phyloP scores from a whole-genome alignment of 169 alveolate genomes.

The Neospora caninum region DNA sequence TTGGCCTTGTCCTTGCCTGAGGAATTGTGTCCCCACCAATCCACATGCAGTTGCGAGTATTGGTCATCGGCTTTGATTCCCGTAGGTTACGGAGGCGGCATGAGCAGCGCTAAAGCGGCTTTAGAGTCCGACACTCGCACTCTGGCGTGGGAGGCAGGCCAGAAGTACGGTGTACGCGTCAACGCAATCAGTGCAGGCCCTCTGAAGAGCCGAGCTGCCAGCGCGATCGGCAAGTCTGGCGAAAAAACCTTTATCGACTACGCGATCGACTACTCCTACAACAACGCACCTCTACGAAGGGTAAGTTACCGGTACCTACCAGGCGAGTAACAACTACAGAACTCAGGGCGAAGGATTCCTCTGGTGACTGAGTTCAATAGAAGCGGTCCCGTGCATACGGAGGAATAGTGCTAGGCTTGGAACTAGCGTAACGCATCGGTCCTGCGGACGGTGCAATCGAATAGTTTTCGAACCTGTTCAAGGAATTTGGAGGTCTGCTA shows the following conservation, averaged over 20 bases:
- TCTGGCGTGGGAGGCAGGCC: conserved; percentile 80
- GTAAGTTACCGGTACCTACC: conserved; percentile 9
- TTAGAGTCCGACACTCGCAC: conserved; percentile 83
- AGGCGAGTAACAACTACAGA: too few relatives aligned
- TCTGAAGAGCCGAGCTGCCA: conserved; percentile 82
- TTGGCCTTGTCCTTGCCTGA: too few relatives aligned
- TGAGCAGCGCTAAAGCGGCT: conserved; percentile 86
- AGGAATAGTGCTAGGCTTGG: too few relatives aligned
- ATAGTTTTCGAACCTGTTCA: too few relatives aligned
- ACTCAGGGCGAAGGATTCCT: too few relatives aligned
- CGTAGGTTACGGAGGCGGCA: conserved; percentile 85
- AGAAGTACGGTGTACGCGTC: conserved; percentile 78
- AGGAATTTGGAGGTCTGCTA: too few relatives aligned
- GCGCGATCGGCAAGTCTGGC: conserved; percentile 74
- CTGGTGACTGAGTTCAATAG: too few relatives aligned
- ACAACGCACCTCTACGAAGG: conserved; percentile 74
- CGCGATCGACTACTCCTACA: conserved; percentile 79
- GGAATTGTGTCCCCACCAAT: too few relatives aligned
- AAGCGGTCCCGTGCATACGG: too few relatives aligned
- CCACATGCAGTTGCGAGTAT: not conserved
- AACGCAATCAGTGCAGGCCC: conserved; percentile 86
- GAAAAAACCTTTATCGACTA: conserved; percentile 81
- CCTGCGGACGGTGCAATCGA: too few relatives aligned
- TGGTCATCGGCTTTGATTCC: not conserved
- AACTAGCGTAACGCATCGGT: too few relatives aligned